phyloP scores from a whole-genome alignment of 176 grass and related monocot genomes.

The Avena atlantica region DNA sequence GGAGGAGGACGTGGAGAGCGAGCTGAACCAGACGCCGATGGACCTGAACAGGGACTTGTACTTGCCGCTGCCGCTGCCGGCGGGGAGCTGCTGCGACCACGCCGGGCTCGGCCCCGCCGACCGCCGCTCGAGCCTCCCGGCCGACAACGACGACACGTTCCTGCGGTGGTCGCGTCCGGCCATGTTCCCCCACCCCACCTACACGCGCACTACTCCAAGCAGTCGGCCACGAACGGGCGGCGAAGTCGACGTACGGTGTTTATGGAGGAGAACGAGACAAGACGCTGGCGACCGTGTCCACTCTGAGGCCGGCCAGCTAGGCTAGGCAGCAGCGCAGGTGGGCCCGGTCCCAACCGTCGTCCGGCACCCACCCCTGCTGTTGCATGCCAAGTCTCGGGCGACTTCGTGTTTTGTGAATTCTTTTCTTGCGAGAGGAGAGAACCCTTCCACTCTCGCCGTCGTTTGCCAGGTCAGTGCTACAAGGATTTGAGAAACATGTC shows the following conservation, averaged over 20 bases:
- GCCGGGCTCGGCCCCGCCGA: constrained; percentile 29
- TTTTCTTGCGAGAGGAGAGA: neutral
- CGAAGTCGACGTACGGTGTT: neutral
- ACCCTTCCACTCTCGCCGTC: neutral
- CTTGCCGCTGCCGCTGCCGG: neutral
- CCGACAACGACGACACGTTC: constrained; percentile 28
- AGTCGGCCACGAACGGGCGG: constrained; percentile 8
- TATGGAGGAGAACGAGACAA: neutral
- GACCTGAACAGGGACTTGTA: constrained; percentile 48
- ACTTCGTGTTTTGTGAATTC: neutral
- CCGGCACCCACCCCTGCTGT: neutral
- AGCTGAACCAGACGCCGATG: constrained; percentile 63
- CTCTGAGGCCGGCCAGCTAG: neutral
- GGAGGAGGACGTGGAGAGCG: neutral
- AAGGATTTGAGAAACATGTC: neutral
- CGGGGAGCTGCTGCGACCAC: constrained; percentile 53
- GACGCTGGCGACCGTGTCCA: constrained; percentile 30
- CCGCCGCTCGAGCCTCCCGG: constrained; percentile 12
- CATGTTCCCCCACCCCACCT: neutral
- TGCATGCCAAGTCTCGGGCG: neutral
- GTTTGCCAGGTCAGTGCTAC: neutral
- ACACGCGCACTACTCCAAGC: neutral
- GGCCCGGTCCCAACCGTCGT: neutral
- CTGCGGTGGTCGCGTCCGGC: constrained; percentile 41
- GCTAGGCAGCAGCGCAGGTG: neutral